Base-by-base conservation (phyloP, 106 monocot genomes). In the Iris macrosiphon region DNA sequence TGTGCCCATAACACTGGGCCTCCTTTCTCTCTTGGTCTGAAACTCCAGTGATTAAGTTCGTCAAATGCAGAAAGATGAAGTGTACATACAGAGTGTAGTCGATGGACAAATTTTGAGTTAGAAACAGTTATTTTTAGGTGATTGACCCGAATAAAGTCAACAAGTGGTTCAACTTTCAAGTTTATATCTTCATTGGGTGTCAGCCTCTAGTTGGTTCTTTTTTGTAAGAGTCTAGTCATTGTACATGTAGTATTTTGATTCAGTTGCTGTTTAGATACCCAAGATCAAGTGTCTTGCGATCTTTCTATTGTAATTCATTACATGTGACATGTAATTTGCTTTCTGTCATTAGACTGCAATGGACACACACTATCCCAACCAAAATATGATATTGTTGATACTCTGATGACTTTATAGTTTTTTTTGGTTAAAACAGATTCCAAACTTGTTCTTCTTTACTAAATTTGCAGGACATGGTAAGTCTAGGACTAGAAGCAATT, bases 381-480 rank as follows among this genome's bases (percentile, higher is more conserved):
- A 32, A 41, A 28, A 9, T 62, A n/a, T 32, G 22, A 47, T 45
- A 31, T 15, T 44, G 45, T 45, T 31, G 48, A 51, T 29, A 28
- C 8, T 30, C 35, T 35, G 6, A 7, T 62, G 6, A 34, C 34
- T 34, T 33, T 14, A 45, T 14, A 31, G 1, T 31, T 1, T 20
- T 45, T 61, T 21, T n/a, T n/a, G n/a, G 51, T 4, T 30, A 15
- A 17, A 19, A 14, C 21, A n/a, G n/a, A n/a, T n/a, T n/a, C n/a
- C n/a, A n/a, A n/a, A n/a, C n/a, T n/a, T n/a, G n/a, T n/a, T n/a
- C n/a, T n/a, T n/a, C n/a, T n/a, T n/a, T n/a, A n/a, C 8, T 35
- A 7, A 21, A 50, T 50, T 55, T 47, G 7, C 40, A 68, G 57
- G 49, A 49, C 9, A 6, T 29, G 59, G 49, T 19, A 49, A 14